These are phyloP conservation scores for Alternaria brassicicola DNA, from an alignment of 2,329 filamentous ascomycete species.

Conservation along the genomic window DNA sequence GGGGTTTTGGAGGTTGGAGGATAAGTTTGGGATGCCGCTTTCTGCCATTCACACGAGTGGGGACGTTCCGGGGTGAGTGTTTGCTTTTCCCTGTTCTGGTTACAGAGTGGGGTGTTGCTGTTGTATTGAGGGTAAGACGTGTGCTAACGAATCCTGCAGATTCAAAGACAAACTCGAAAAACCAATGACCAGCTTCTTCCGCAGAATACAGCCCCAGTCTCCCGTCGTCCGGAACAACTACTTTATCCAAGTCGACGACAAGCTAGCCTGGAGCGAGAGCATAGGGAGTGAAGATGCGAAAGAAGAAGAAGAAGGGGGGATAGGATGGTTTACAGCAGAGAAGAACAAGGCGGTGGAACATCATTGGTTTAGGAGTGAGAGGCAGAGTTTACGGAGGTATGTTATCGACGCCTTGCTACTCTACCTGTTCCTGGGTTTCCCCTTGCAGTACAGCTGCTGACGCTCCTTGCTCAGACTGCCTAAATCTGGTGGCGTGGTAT, in stretches of 20 bases:
- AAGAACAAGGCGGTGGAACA: constrained; percentile 74
- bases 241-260: constrained; percentile 84
- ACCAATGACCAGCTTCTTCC: constrained; percentile 83
- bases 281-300: constrained; percentile 73
- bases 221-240: constrained; percentile 78
- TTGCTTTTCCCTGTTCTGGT: not conserved
- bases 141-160: not conserved
- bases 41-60: constrained; percentile 74
- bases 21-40: constrained; percentile 81
- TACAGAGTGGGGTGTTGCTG: too few relatives aligned
- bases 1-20: constrained; percentile 81
- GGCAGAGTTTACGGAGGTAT: constrained; percentile 69
- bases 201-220: constrained; percentile 67
- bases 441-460: not conserved
- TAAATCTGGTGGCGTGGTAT: constrained; percentile 60
- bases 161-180: constrained; percentile 74
- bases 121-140: not conserved
- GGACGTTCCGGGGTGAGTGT: constrained; percentile 66
- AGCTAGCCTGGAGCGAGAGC: constrained; percentile 74
- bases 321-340: constrained; percentile 73
- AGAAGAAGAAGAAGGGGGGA: constrained; percentile 51
- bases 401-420: not conserved
- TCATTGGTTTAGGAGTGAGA: constrained; percentile 78
- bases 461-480: constrained; percentile 46
- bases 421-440: not conserved